A percentile compares a stretch with the other conserved stretches of the same genome.
Evolutionary conservation across 208 protist genomes (phyloP).

Genomic region (Porcisia deanei): DNA sequence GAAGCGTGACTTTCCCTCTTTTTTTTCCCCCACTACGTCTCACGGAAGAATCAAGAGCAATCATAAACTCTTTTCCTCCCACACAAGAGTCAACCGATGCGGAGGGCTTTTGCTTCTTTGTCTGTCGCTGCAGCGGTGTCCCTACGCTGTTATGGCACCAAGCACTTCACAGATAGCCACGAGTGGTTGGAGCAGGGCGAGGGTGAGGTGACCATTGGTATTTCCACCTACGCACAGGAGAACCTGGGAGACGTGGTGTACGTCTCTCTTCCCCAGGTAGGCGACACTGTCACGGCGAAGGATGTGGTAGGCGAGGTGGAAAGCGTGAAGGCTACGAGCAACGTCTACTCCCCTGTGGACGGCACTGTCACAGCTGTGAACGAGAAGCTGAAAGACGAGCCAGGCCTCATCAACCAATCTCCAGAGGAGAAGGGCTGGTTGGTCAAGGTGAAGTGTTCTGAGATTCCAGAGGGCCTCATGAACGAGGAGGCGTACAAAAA

Average conservation of each 20-base stretch:
- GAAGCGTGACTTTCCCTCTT: background rate
- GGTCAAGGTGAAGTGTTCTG: slow-evolving; percentile 81
- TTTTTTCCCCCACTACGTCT: background rate
- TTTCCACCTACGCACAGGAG: slow-evolving; percentile 88
- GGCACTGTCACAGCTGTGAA: slow-evolving; percentile 88
- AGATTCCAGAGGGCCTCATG: slow-evolving; percentile 80
- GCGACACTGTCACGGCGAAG: slow-evolving; percentile 67
- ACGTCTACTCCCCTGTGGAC: slow-evolving; percentile 86
- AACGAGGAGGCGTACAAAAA: slow-evolving; percentile 83
- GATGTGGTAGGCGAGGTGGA: slow-evolving; percentile 89
- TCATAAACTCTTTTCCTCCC: background rate
- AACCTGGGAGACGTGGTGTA: slow-evolving; percentile 92
- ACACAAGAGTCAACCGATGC: slow-evolving; percentile 38
- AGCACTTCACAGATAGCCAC: slow-evolving; percentile 89
- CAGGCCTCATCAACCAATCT: slow-evolving; percentile 85
- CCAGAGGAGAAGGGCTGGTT: slow-evolving; percentile 89
- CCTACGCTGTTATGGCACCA: slow-evolving; percentile 69
- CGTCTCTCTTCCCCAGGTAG: slow-evolving; percentile 89
- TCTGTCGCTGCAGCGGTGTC: slow-evolving; percentile 32
- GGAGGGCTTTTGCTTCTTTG: slow-evolving; percentile 37
- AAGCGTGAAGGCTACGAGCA: slow-evolving; percentile 93
- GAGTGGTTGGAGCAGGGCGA: slow-evolving; percentile 85
- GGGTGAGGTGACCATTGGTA: slow-evolving; percentile 79
- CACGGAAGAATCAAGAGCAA: background rate
- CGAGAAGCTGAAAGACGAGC: slow-evolving; percentile 83